A percentile compares a stretch with the other conserved stretches of the same genome.
These are phyloP conservation scores for Aspergillus coremiiformis DNA, from an alignment of 495 filamentous ascomycete genomes.

Conservation along the genomic window DNA sequence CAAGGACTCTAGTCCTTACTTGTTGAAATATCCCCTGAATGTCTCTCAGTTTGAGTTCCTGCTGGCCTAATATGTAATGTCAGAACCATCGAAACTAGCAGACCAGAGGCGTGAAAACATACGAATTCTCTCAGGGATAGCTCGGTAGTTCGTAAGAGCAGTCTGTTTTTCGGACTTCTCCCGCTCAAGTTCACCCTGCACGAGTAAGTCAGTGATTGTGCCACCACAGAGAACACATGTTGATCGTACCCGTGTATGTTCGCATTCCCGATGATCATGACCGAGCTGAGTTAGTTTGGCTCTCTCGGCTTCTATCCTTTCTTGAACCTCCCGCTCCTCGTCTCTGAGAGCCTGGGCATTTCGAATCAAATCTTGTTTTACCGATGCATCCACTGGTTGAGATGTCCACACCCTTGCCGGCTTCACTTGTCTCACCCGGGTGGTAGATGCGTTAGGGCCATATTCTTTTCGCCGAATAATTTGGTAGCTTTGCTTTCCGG, in stretches of 20 bases:
- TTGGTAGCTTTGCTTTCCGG: slow-evolving; percentile 49
- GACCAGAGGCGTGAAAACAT: slow-evolving; percentile 9
- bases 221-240: background rate
- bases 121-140: slow-evolving; percentile 66
- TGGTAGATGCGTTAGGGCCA: slow-evolving; percentile 59
- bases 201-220: slow-evolving; percentile 13
- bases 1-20: slow-evolving; percentile 33
- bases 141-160: slow-evolving; percentile 51
- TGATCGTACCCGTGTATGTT: slow-evolving; percentile 35
- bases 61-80: slow-evolving; percentile 35
- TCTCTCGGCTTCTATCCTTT: slow-evolving; percentile 24
- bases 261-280: slow-evolving; percentile 7
- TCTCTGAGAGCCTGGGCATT: slow-evolving; percentile 38
- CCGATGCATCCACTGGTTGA: slow-evolving; percentile 59
- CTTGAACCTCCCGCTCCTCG: slow-evolving; percentile 32
- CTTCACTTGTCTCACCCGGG: slow-evolving; percentile 46
- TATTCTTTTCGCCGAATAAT: slow-evolving; percentile 66
- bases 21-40: slow-evolving; percentile 36
- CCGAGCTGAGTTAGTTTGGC: slow-evolving; percentile 37
- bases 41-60: slow-evolving; percentile 43
- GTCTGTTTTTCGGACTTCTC: slow-evolving; percentile 54
- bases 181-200: slow-evolving; percentile 35
- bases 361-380: slow-evolving; percentile 45
- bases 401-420: slow-evolving; percentile 64
- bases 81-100: slow-evolving; percentile 1